A percentile compares a stretch with the other conserved stretches of the same genome.
Conservation (phyloP, 2,329 filamentous ascomycete genomes). For the Ceratocystis ficicola region DNA sequence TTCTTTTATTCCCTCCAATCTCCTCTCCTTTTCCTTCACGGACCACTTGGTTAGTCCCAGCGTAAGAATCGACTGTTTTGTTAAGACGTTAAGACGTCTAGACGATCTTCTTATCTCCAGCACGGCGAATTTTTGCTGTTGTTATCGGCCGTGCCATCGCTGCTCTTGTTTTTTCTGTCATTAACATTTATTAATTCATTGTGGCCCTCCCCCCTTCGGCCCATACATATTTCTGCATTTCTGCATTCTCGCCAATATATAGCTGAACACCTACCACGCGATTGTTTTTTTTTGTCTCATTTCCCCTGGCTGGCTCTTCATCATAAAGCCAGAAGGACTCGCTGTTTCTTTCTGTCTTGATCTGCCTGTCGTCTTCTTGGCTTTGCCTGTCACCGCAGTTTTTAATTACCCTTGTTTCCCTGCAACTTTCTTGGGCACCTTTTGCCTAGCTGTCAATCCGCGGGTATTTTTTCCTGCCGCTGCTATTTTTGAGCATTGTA, state of each 20-base stretch:
- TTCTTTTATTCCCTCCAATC: slow-evolving; percentile 1
- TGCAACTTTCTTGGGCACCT: background rate
- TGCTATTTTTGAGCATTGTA: background rate
- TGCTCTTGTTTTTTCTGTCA: slow-evolving; percentile 11
- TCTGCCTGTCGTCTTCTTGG: background rate
- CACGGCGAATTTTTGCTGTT: slow-evolving; percentile 11
- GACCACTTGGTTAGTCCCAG: background rate
- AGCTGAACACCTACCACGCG: background rate
- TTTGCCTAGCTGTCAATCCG: background rate
- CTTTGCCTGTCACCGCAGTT: background rate
- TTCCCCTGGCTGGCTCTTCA: background rate
- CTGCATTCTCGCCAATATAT: background rate
- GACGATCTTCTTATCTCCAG: background rate
- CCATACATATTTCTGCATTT: too few species aligned
- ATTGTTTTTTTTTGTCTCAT: background rate
- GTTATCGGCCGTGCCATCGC: slow-evolving; percentile 8
- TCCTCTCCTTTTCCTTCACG: slow-evolving; percentile 1
- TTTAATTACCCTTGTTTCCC: slow-evolving; percentile 11
- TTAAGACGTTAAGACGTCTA: background rate
- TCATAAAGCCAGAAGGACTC: background rate
- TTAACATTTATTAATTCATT: slow-evolving; percentile 20
- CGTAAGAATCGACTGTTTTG: background rate
- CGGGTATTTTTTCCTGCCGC: background rate
- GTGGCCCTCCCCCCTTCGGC: too few species aligned
- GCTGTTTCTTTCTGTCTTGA: background rate